Evolutionary conservation across 2,329 filamentous ascomycete genomes (phyloP).

Genomic region (Alternaria ventricosa): DNA sequence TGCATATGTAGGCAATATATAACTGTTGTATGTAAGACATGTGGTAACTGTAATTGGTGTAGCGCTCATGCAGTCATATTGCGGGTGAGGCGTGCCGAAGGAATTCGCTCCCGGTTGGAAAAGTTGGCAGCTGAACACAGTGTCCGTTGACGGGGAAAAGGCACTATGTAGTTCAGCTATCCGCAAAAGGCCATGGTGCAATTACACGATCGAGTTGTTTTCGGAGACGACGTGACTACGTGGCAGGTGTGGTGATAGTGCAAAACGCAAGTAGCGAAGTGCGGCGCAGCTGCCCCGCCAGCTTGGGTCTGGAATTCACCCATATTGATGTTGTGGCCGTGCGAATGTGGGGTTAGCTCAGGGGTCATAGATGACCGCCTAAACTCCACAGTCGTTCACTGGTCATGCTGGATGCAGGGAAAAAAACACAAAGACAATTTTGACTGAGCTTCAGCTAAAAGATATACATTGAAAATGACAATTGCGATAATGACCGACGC

Average conservation of each 20-base stretch:
- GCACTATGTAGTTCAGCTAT: not conserved
- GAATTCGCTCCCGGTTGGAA: not conserved
- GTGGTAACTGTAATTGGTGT: not conserved
- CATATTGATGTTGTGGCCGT: constrained; percentile 16
- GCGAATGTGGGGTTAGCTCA: not conserved
- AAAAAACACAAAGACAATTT: not conserved
- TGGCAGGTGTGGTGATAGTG: not conserved
- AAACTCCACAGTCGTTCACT: not conserved
- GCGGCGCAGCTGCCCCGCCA: not conserved
- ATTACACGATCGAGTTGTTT: not conserved
- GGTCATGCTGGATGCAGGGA: not conserved
- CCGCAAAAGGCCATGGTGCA: not conserved
- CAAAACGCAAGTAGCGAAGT: not conserved
- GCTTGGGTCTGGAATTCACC: not conserved
- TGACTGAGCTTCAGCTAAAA: not conserved
- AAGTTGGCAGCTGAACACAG: not conserved
- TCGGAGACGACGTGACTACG: not conserved
- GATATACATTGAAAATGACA: constrained; percentile 13
- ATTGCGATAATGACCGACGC: not conserved
- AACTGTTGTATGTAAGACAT: constrained; percentile 1
- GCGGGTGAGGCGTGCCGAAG: constrained; percentile 13
- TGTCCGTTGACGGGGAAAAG: too few relatives aligned
- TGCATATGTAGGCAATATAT: constrained; percentile 18
- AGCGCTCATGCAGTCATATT: constrained; percentile 11
- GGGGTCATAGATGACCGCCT: constrained; percentile 2